Conservation (phyloP, 345 rosid genomes). For the Chamaenerion angustifolium region DNA sequence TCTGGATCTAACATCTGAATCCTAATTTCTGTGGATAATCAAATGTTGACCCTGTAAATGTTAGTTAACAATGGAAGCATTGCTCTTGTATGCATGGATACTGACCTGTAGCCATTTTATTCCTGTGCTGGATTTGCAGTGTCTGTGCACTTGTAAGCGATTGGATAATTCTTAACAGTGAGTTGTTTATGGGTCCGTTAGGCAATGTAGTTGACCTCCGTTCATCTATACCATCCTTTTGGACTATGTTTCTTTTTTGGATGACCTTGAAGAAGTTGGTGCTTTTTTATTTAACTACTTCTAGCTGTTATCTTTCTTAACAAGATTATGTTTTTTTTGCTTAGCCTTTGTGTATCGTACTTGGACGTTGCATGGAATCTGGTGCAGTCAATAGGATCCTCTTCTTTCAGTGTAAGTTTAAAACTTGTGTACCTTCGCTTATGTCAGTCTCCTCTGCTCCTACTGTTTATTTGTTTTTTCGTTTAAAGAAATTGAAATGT, state of each 20-base stretch:
- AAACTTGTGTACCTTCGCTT: background rate
- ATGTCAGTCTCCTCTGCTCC: no score
- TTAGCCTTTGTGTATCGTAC: slow-evolving; percentile 52
- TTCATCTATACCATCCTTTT: background rate
- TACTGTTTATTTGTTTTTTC: no score
- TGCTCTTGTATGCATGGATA: no score
- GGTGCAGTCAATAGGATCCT: slow-evolving; percentile 35
- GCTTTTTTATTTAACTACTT: background rate
- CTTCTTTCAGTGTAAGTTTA: slow-evolving; percentile 44
- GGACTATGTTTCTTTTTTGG: background rate
- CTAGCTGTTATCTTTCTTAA: slow-evolving; percentile 4
- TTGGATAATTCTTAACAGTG: no score
- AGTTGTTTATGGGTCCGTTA: no score
- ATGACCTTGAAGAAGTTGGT: background rate
- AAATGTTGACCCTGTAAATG: background rate
- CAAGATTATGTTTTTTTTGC: slow-evolving; percentile 6
- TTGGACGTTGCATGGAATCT: slow-evolving; percentile 59
- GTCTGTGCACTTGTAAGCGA: no score
- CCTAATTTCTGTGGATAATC: background rate
- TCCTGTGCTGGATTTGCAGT: no score
- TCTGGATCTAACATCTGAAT: background rate
- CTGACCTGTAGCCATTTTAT: no score
- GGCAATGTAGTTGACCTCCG: background rate
- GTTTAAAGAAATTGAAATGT: no score
- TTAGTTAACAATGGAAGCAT: no score